Evolutionary conservation across 441 rosid species (phyloP).

Genomic region (Raphanus hybrid): DNA sequence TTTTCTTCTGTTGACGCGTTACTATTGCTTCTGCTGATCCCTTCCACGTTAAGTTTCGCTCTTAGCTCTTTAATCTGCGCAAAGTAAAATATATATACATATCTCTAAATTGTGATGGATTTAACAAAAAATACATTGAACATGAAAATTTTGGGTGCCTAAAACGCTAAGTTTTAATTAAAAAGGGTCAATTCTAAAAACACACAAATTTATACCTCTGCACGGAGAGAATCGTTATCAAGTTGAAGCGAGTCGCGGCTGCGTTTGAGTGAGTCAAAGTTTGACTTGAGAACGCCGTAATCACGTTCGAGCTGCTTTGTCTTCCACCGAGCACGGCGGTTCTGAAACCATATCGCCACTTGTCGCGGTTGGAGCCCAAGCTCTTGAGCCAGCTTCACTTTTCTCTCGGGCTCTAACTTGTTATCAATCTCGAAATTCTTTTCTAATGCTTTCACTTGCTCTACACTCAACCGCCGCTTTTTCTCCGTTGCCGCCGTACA

Average conservation of each 20-base stretch:
- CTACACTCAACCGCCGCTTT: conserved; percentile 75
- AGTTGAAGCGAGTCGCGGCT: conserved; percentile 63
- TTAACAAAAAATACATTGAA: background rate
- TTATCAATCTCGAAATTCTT: conserved; percentile 96
- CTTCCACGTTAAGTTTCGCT: conserved; percentile 59
- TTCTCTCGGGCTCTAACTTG: conserved; percentile 95
- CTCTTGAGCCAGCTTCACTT: conserved; percentile 86
- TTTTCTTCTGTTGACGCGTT: conserved; percentile 62
- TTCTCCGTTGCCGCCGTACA: conserved; percentile 50
- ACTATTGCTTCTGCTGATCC: conserved; percentile 38
- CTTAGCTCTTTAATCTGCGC: conserved; percentile 73
- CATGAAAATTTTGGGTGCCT: background rate
- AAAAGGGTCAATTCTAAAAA: background rate
- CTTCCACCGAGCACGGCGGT: conserved; percentile 97
- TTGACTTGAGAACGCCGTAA: conserved; percentile 69
- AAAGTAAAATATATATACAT: background rate
- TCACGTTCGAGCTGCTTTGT: conserved; percentile 94
- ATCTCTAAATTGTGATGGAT: background rate
- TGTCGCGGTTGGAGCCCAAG: conserved; percentile 88
- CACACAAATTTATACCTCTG: conserved; percentile 53
- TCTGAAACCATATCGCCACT: conserved; percentile 97
- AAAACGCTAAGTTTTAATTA: background rate
- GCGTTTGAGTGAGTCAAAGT: conserved; percentile 67
- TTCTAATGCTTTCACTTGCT: conserved; percentile 95
- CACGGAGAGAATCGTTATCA: conserved; percentile 75